Conservation (phyloP, 108 stramenopile genomes). For the Stephanodiscus triporus region DNA sequence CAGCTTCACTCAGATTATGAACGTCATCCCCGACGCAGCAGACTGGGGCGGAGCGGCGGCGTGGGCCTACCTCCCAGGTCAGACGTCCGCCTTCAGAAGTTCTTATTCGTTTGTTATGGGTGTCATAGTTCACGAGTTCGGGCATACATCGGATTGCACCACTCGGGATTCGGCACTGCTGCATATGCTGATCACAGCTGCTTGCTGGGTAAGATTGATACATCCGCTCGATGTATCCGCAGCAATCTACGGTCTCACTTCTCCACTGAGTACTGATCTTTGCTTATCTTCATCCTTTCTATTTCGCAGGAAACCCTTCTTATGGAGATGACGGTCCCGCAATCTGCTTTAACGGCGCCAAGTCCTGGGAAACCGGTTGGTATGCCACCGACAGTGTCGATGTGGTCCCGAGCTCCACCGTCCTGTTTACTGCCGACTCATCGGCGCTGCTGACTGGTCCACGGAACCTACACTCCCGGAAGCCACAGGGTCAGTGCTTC, state of each 20-base stretch:
- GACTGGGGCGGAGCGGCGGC: background rate
- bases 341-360: background rate
- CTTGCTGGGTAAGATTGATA: background rate
- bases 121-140: constrained; percentile 24
- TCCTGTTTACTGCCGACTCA: background rate
- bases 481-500: background rate
- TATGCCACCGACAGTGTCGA: background rate
- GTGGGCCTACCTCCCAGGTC: background rate
- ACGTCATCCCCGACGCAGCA: background rate
- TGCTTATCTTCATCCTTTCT: background rate
- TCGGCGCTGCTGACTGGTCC: background rate
- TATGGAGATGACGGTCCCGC: background rate
- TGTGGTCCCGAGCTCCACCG: background rate
- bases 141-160: constrained; percentile 27
- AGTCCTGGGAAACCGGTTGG: background rate
- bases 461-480: background rate
- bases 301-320: background rate
- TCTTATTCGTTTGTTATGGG: background rate
- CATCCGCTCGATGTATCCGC: too few relatives aligned
- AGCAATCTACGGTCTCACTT: background rate
- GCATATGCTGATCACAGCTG: constrained; percentile 20
- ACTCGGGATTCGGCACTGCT: constrained; percentile 4
- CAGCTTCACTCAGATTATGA: background rate
- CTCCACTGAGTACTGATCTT: background rate
- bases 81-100: background rate